Evolutionary conservation across 2,329 filamentous ascomycete genomes (phyloP).

Genomic region (Alternaria incomplexa): DNA sequence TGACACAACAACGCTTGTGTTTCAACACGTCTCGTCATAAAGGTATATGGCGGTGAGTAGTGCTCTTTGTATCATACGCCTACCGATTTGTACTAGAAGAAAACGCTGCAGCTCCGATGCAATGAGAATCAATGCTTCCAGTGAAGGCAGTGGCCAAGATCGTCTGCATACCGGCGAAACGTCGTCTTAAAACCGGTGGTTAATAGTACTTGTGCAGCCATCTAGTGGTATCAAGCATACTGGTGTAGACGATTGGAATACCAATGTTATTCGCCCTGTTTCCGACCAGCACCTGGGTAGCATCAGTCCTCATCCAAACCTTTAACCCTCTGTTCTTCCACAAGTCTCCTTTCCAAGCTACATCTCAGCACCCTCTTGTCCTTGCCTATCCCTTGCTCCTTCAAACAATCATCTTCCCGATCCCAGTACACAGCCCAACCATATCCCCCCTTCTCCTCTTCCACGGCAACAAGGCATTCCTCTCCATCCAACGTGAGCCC

Average conservation of each 20-base stretch:
- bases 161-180: too few species aligned
- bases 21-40: background rate
- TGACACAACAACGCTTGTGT: background rate
- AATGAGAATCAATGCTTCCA: too few species aligned
- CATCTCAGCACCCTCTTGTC: slow-evolving; percentile 53
- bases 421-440: slow-evolving; percentile 63
- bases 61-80: too few species aligned
- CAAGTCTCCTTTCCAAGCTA: slow-evolving; percentile 52
- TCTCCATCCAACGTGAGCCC: slow-evolving; percentile 61
- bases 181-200: too few species aligned
- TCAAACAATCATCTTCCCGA: slow-evolving; percentile 54
- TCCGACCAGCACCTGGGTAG: background rate
- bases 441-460: slow-evolving; percentile 55
- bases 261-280: background rate
- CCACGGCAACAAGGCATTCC: slow-evolving; percentile 63
- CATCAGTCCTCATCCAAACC: slow-evolving; percentile 20
- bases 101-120: too few species aligned
- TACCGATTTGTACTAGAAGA: too few species aligned
- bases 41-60: too few species aligned
- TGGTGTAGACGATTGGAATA: background rate
- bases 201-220: too few species aligned
- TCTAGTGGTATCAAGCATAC: too few species aligned
- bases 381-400: slow-evolving; percentile 44
- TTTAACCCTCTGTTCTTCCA: slow-evolving; percentile 21
- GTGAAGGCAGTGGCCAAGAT: too few species aligned